Evolutionary conservation across 805 yeast genomes (phyloP).

Genomic region (Candida cerambycidarum): DNA sequence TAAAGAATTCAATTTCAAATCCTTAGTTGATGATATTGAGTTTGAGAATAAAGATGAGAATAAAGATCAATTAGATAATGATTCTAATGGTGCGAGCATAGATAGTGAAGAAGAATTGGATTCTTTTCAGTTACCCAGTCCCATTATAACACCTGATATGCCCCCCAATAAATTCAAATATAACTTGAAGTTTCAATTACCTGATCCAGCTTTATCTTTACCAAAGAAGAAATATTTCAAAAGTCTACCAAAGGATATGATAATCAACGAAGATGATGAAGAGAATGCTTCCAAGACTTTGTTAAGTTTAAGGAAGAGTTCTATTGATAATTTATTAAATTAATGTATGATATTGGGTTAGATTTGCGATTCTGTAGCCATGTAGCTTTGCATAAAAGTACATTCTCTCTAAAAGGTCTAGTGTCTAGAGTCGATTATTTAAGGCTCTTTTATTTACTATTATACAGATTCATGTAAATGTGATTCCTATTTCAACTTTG

Average conservation of each 20-base stretch:
- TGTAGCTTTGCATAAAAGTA: too few species aligned
- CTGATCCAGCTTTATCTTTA: slow-evolving; percentile 37
- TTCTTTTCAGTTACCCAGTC: slow-evolving; percentile 18
- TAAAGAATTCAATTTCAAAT: slow-evolving; percentile 51
- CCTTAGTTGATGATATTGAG: slow-evolving; percentile 17
- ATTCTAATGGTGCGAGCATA: slow-evolving; percentile 5
- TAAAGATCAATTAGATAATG: background rate
- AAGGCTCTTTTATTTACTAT: too few species aligned
- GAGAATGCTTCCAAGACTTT: slow-evolving; percentile 39
- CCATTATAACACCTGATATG: slow-evolving; percentile 18
- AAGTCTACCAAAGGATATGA: slow-evolving; percentile 26
- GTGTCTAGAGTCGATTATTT: too few species aligned
- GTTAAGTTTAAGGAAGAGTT: slow-evolving; percentile 40
- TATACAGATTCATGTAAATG: too few species aligned
- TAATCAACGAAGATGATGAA: slow-evolving; percentile 20
- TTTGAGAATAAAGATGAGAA: background rate
- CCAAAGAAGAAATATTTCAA: slow-evolving; percentile 35
- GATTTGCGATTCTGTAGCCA: background rate
- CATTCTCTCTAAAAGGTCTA: background rate
- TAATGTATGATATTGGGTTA: slow-evolving; percentile 13
- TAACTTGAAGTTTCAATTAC: slow-evolving; percentile 28
- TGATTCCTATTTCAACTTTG: background rate
- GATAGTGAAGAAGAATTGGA: slow-evolving; percentile 13
- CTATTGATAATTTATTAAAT: slow-evolving; percentile 41
- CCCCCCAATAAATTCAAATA: slow-evolving; percentile 14